Evolutionary conservation across 441 rosid genomes (phyloP), one percentile per base, ranked within the genome.

Genomic region (Jatropha podagrica): DNA sequence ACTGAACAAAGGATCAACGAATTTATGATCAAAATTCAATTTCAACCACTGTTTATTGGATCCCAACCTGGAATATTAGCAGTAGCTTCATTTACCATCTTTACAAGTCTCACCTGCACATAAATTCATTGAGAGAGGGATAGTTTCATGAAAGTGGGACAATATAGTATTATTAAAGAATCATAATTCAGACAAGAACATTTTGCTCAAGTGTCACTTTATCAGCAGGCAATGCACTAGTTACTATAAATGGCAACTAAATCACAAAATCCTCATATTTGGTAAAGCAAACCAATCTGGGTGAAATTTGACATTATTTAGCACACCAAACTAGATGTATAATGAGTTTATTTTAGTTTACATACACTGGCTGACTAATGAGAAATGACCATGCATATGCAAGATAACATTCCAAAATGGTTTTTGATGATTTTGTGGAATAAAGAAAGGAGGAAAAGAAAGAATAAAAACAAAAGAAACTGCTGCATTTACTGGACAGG

Each of bases 61-160:
- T 83, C 89, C 96, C 94, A 91, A 62, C 82, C 82, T 0, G 90
- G 90, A 83, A 91, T 89, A 63, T 89, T 88, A 52, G 90, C 88
- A 4, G 88, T 87, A n/a, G 91, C 96, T 84, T 88, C 90, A 5
- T 91, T 91, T 76, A 91, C 83, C 90, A 84, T 80, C 80, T 81
- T 87, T 82, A 89, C 91, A 42, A 91, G 84, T 65, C 81, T 85
- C 83, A 86, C 88, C 94, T 88, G 89, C 79, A 69, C 51, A 78
- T 49, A 82, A 26, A 65, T 44, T 68, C 13, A 41, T 49, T 17
- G 32, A 32, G 5, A 48, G 72, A 58, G 13, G 41, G 52, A n/a
- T 41, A 40, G n/a, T 72, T 56, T 14, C 4, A 55, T 1, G 32
- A 20, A 32, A 58, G 40, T 23, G 23, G 3, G 7, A 17, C 18